A percentile compares a stretch with the other conserved stretches of the same genome.
phyloP scores from a whole-genome alignment of 495 filamentous ascomycete genomes.

The Aspergillus heteromorphus region DNA sequence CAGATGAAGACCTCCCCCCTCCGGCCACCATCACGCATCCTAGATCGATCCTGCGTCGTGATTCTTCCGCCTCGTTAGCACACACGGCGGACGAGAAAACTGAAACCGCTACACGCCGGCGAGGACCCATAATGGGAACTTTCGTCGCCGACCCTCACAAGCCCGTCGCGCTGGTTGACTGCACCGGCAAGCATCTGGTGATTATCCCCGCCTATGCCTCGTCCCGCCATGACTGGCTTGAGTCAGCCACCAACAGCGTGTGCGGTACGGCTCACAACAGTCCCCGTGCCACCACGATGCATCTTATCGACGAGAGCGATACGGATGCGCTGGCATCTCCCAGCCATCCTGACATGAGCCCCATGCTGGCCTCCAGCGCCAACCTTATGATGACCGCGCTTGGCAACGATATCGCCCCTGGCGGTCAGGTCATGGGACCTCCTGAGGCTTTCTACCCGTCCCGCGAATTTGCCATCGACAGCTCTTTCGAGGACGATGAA shows the following conservation, averaged over 20 bases:
- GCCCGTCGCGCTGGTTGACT: slow-evolving; percentile 67
- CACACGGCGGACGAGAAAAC: slow-evolving; percentile 47
- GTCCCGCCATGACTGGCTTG: slow-evolving; percentile 45
- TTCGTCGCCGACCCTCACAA: slow-evolving; percentile 56
- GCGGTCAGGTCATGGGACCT: slow-evolving; percentile 65
- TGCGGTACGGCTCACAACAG: slow-evolving; percentile 50
- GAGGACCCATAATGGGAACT: slow-evolving; percentile 52
- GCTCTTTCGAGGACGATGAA: slow-evolving; percentile 50
- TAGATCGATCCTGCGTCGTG: slow-evolving; percentile 51
- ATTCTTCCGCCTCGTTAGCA: slow-evolving; percentile 44
- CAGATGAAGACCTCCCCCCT: slow-evolving; percentile 70
- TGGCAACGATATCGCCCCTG: slow-evolving; percentile 50
- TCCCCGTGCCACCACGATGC: slow-evolving; percentile 42
- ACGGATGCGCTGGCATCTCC: slow-evolving; percentile 46
- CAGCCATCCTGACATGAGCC: slow-evolving; percentile 43
- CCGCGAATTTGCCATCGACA: slow-evolving; percentile 52
- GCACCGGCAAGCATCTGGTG: slow-evolving; percentile 64
- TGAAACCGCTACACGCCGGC: slow-evolving; percentile 43
- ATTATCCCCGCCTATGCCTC: slow-evolving; percentile 54
- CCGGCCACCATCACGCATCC: slow-evolving; percentile 50
- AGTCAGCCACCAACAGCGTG: slow-evolving; percentile 44
- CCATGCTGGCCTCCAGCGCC: slow-evolving; percentile 62
- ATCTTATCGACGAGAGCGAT: slow-evolving; percentile 48
- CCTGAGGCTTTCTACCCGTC: slow-evolving; percentile 73
- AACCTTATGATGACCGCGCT: slow-evolving; percentile 74